Conservation (phyloP, 164 flowering plant species). For the Sextonia rubra region DNA sequence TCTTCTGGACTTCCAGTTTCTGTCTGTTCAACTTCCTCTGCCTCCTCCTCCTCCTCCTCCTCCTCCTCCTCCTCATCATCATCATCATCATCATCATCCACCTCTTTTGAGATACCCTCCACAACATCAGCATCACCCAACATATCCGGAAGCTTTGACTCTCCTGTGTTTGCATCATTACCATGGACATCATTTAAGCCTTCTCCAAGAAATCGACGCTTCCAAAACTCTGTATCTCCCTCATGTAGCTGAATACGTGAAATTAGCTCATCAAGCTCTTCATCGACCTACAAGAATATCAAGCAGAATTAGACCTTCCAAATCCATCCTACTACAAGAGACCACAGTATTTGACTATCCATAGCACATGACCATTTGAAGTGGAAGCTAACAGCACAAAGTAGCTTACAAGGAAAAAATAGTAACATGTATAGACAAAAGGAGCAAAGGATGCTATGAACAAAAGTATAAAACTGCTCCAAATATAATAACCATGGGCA, state of each 20-base stretch:
- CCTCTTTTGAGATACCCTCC: slow-evolving; percentile 55
- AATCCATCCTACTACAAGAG: neutral
- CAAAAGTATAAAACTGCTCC: neutral
- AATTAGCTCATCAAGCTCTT: slow-evolving; percentile 78
- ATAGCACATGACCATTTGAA: slow-evolving; percentile 4
- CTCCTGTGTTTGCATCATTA: slow-evolving; percentile 25
- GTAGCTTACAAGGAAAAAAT: neutral
- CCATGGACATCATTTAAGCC: slow-evolving; percentile 34
- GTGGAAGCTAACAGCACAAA: neutral
- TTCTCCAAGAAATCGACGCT: slow-evolving; percentile 93
- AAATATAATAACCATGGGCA: neutral
- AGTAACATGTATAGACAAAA: neutral
- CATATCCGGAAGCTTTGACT: slow-evolving; percentile 35
- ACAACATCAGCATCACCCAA: slow-evolving; percentile 45
- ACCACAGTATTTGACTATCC: neutral
- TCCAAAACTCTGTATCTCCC: slow-evolving; percentile 97
- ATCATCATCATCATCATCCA: slow-evolving; percentile 40
- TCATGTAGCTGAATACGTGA: slow-evolving; percentile 80
- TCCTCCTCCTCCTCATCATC: slow-evolving; percentile 30
- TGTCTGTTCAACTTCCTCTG: slow-evolving; percentile 49
- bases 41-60: slow-evolving; percentile 23
- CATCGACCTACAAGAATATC: slow-evolving; percentile 64
- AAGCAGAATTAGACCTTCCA: neutral
- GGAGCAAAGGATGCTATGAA: neutral
- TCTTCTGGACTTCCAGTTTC: slow-evolving; percentile 54